Evolutionary conservation across 805 yeast species (phyloP), one percentile per base, ranked within the genome.

Genomic region (Wickerhamiella domercqiae): DNA sequence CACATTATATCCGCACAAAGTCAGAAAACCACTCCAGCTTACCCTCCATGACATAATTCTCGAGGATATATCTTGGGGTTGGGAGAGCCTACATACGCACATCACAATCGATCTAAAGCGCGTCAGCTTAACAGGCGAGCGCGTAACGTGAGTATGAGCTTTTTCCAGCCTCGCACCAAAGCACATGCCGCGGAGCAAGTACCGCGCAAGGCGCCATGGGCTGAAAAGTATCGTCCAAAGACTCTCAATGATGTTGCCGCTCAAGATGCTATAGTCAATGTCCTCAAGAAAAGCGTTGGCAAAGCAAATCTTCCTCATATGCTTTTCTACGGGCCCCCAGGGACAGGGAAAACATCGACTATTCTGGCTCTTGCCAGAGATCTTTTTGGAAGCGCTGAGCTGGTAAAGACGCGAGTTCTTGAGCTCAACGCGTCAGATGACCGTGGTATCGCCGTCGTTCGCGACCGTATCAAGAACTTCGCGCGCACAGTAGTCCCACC

Each of bases 361-460:
- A 78, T 83, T 46, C 68, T 78, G 17, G 95, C 96, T 1, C 60
- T 86, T 40, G 94, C 96, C 1, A 66, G 73, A 40, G 94, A 84
- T 51, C 71, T 86, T 6, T 86, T 78, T 53, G 99, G 98, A 2
- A 13, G 18, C 6, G 96, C 97, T 58, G 71, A 73, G 45, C 66
- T 70, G 43, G 81, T 80, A 55, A 72, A 68, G 49, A 80, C 83
- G 52, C 84, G 86, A 86, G 96, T 90, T 1, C 62, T 90, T 39
- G 98, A 90, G 55, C 67, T 90, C 56, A 90, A 90, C 59, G 98
- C 98, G 3, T 78, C 93, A 3, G 98, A 90, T 57, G 98, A 90
- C 57, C 72, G 98, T 61, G 98, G 98, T 47, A 90, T 90, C 47
- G 94, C 83, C 49, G 96, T 90, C 32, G 97, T 90, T n/a, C 71